These are phyloP conservation scores for Linaria vulgaris DNA, from an alignment of 257 asterid species.

Conservation along the genomic window DNA sequence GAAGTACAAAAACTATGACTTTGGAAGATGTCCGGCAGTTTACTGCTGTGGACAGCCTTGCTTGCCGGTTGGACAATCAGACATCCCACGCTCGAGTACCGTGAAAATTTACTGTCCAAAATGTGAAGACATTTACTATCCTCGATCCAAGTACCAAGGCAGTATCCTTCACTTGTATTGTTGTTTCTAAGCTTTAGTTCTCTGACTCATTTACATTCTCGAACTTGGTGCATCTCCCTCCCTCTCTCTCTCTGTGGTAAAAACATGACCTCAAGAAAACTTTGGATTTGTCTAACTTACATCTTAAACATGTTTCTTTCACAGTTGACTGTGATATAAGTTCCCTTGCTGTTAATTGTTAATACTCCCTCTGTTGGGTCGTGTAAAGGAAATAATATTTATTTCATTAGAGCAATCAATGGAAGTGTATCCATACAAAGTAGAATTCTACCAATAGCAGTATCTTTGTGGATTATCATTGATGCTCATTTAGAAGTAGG, in stretches of 20 bases:
- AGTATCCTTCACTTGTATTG: constrained; percentile 64
- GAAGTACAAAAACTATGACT: constrained; percentile 91
- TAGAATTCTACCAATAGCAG: neutral
- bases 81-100: constrained; percentile 84
- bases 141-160: constrained; percentile 98
- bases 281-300: neutral
- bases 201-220: constrained; percentile 17
- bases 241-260: neutral
- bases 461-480: neutral
- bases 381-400: too few species aligned
- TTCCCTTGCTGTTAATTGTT: neutral
- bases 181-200: constrained; percentile 20
- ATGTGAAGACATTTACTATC: constrained; percentile 93
- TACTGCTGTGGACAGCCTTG: constrained; percentile 97
- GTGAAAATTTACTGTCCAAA: constrained; percentile 94
- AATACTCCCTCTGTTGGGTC: neutral
- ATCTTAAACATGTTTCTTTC: neutral
- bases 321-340: neutral
- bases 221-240: neutral
- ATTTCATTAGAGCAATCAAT: neutral
- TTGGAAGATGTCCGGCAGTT: constrained; percentile 96
- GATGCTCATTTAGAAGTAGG: neutral
- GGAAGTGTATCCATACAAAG: neutral
- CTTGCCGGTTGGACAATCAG: constrained; percentile 98
- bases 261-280: neutral